A percentile compares a stretch with the other conserved stretches of the same genome.
Conservation (phyloP, 805 yeast genomes). For the Pichia eremophila region DNA sequence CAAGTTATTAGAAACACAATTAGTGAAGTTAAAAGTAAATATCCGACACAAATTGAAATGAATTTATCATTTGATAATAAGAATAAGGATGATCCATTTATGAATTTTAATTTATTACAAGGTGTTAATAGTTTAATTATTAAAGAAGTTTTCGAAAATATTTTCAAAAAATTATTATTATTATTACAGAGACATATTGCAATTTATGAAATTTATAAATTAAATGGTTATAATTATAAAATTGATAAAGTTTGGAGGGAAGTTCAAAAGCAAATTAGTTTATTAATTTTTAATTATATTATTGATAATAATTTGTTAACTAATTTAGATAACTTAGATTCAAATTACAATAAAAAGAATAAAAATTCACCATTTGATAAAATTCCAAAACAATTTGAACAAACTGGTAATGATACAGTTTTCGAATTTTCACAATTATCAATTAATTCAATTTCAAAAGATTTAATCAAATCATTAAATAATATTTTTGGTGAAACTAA, state of each 20-base stretch:
- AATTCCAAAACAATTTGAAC: constrained; percentile 16
- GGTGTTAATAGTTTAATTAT: constrained; percentile 39
- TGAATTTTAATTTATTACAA: constrained; percentile 24
- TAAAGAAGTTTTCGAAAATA: constrained; percentile 59
- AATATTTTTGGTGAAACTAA: constrained; percentile 5
- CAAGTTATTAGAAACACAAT: constrained; percentile 51
- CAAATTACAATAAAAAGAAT: constrained; percentile 9
- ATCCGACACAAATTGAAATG: constrained; percentile 27
- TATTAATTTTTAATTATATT: constrained; percentile 30
- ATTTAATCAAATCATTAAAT: constrained; percentile 5
- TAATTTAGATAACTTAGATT: constrained; percentile 14
- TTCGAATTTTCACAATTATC: constrained; percentile 29
- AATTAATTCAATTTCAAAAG: constrained; percentile 19
- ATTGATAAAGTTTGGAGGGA: constrained; percentile 33
- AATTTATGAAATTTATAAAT: constrained; percentile 45
- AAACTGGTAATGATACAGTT: constrained; percentile 15
- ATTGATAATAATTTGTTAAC: constrained; percentile 25
- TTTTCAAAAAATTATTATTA: constrained; percentile 54
- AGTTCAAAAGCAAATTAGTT: constrained; percentile 32
- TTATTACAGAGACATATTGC: constrained; percentile 65
- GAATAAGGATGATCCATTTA: constrained; percentile 24
- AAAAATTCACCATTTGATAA: constrained; percentile 17
- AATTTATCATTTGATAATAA: constrained; percentile 8
- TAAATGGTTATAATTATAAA: constrained; percentile 15
- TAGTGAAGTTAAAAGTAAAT: constrained; percentile 54